Percentiles rank a stretch among this genome's conserved stretches.
Conservation (phyloP, 2,329 filamentous ascomycete species). For the Xylaria sp. region DNA sequence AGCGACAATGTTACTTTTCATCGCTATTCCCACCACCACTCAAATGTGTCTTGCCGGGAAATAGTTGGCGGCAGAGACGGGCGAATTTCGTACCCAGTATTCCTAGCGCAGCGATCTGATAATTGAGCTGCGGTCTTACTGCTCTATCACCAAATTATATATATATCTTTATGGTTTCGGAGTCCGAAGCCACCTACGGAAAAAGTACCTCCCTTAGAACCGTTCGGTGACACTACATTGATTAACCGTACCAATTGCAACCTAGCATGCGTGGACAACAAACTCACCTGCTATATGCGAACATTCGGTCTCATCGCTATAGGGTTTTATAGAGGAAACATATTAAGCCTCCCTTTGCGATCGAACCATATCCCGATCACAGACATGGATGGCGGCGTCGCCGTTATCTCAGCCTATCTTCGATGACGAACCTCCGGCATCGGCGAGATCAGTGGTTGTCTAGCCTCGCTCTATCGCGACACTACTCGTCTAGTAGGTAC, state of each 20-base stretch:
- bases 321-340: neutral
- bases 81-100: too few relatives aligned
- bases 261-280: conserved; percentile 8
- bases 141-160: too few relatives aligned
- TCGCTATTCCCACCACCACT: too few relatives aligned
- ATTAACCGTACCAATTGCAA: neutral
- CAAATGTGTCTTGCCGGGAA: too few relatives aligned
- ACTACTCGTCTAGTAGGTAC: neutral
- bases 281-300: conserved; percentile 2
- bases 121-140: too few relatives aligned
- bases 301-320: neutral
- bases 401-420: neutral
- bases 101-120: too few relatives aligned
- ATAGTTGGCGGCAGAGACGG: too few relatives aligned
- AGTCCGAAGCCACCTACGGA: too few relatives aligned
- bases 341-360: conserved; percentile 7
- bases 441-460: neutral
- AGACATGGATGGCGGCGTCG: neutral
- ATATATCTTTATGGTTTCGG: too few relatives aligned
- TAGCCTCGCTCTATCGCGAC: conserved; percentile 1
- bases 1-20: too few relatives aligned
- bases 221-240: neutral
- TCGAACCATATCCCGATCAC: neutral
- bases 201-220: neutral
- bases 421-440: conserved; percentile 4